Conservation (phyloP, 1,284 basidiomycete genomes). For the Cryptococcus sp. region DNA sequence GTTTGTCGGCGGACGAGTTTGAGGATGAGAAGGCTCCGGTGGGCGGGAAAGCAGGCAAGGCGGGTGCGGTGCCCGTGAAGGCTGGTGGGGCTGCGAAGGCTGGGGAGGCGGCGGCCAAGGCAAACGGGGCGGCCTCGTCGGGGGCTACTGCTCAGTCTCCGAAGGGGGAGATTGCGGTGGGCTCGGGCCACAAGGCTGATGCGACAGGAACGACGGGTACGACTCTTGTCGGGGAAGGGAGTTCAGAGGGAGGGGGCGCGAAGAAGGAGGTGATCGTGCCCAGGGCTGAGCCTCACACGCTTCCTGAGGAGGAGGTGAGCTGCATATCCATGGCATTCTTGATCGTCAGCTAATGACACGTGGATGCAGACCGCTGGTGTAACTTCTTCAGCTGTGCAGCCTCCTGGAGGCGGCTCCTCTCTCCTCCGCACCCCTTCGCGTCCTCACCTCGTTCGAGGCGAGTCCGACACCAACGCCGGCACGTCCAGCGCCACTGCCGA, state of each 20-base stretch:
- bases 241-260: background rate
- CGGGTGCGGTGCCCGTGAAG: constrained; percentile 9
- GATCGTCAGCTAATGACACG: background rate
- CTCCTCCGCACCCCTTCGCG: constrained; percentile 31
- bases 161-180: background rate
- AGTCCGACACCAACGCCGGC: constrained; percentile 27
- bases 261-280: constrained; percentile 28
- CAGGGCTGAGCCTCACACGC: constrained; percentile 32
- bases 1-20: constrained; percentile 42
- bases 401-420: constrained; percentile 61
- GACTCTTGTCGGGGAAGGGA: constrained; percentile 14
- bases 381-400: constrained; percentile 65
- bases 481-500: constrained; percentile 17
- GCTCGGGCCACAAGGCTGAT: constrained; percentile 12
- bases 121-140: background rate
- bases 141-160: background rate
- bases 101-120: background rate
- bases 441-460: constrained; percentile 25
- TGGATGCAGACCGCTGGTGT: constrained; percentile 61
- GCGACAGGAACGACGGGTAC: constrained; percentile 12
- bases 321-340: background rate
- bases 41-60: constrained; percentile 13
- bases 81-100: background rate
- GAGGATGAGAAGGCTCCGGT: constrained; percentile 32
- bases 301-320: constrained; percentile 43